Base-by-base conservation (phyloP, 108 stramenopile species). In the Nitzschia sp. region DNA sequence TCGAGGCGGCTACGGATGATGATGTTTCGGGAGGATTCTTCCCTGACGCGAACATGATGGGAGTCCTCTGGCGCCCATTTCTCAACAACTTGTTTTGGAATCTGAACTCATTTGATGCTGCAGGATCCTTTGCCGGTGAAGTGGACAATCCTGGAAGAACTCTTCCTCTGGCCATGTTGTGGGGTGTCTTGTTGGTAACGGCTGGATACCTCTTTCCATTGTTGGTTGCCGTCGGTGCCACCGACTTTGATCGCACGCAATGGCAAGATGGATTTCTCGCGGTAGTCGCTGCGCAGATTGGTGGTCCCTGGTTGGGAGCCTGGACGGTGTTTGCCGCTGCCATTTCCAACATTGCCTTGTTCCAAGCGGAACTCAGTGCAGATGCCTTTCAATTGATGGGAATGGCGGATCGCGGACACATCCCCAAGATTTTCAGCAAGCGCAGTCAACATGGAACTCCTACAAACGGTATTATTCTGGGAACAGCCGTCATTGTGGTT, bases 81-180 rank as follows among this genome's bases (percentile, higher is more conserved):
- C 71, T 98, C 54, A 98, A 98, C 76, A 94, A 96, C 67, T 66
- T 98, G 40, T 98, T 95, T 62, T 98, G 97, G 97, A 95, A 97
- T 64, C 71, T 95, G 25, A 97, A 96, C 63, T 85, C 83, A 51
- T 98, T 96, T 61, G 97, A 98, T 63, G 59, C 55, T 22, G 96
- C 87, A 5, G 92, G 87, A 8, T 80, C 76, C 19, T 95, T 97
- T 70, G 90, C 94, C 10, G 93, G 82, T 3, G 95, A 97, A 60
- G 89, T 95, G 7, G 71, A 93, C 6, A 77, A 90, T 62, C 88
- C 92, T 1, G 89, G 72, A 10, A 73, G 67, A 10, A 73, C 80
- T 8, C 94, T 90, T 69, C 91, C 92, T 8, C 66, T 72, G 10
- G 93, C 91, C 25, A 87, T 98, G 84, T 73, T 87, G 51, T 50